Evolutionary conservation across 139 green algal genomes (phyloP), one percentile per base, ranked within the genome.

Genomic region (Chlorella sp.): DNA sequence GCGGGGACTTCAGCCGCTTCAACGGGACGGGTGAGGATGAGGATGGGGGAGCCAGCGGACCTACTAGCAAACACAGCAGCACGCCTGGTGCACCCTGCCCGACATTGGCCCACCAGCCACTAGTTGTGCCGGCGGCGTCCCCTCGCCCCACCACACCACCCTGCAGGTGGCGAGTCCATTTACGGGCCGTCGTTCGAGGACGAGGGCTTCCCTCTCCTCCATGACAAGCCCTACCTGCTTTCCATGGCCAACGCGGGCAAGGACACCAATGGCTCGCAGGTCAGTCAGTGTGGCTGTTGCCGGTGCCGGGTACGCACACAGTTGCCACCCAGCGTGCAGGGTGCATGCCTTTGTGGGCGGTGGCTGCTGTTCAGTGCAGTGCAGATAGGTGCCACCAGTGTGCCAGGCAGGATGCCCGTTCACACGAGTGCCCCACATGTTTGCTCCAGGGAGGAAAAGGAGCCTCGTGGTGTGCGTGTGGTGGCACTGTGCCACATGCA

Each of bases 141-240:
- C 10, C 42, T 26, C 17, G 42, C 42, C 42, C 42, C 17, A 55
- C 10, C 42, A 10, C 10, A 55, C 42, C 42, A 55, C 10, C 42
- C 42, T 26, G 17, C 88, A 30, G 89, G 90, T 62, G 89, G 91
- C 63, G 84, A 93, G 78, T 91, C 82, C 67, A 96, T 97, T 68
- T 97, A 97, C 68, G 92, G 91, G 31, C 49, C 66, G 14, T 90
- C 75, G 27, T 95, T 95, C 73, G 80, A 84, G 36, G 89, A 94
- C 65, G 89, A 94, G 83, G 93, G 92, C 80, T 97, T 97, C 74
- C 71, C 70, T 23, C 80, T 96, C 42, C 88, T 86, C 71, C 92
- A 97, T 80, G 63, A 69, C 10, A 24, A 17, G 5, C 63, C 63
- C 4, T 69, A 35, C 63, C 66, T 71, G 26, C 66, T 71, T 5